phyloP scores from a whole-genome alignment of 192 early-diverging fungal species.

The Rhizophagus clarus region DNA sequence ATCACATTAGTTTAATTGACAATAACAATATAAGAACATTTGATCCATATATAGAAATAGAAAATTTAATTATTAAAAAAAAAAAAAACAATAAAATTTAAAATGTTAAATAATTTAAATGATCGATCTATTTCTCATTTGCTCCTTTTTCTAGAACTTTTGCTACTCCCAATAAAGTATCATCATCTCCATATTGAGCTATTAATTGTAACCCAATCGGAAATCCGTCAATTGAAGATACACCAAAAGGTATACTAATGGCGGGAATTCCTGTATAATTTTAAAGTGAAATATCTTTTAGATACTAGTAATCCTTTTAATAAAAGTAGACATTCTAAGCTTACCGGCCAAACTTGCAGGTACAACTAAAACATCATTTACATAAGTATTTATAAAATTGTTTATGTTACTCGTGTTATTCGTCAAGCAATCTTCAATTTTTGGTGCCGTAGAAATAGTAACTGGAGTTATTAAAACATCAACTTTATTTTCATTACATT shows the following conservation, averaged over 20 bases:
- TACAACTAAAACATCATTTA: constrained; percentile 90
- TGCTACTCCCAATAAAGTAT: constrained; percentile 55
- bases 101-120: background rate
- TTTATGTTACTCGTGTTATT: background rate
- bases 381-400: constrained; percentile 60
- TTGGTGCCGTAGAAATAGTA: constrained; percentile 72
- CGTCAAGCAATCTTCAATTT: constrained; percentile 36
- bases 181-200: constrained; percentile 84
- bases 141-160: constrained; percentile 36
- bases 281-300: constrained; percentile 1
- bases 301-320: background rate
- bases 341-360: constrained; percentile 85
- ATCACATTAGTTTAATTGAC: too few relatives aligned
- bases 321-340: constrained; percentile 33
- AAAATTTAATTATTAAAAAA: background rate
- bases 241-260: constrained; percentile 63
- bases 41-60: too few relatives aligned
- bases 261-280: constrained; percentile 54
- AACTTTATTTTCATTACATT: constrained; percentile 40
- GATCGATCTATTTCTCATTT: background rate
- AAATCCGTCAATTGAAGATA: constrained; percentile 47
- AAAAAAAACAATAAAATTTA: background rate
- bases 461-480: constrained; percentile 84
- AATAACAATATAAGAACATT: too few relatives aligned
- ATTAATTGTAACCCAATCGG: constrained; percentile 87